A percentile compares a stretch with the other conserved stretches of the same genome.
These are phyloP conservation scores for Fusarium illudens DNA, from an alignment of 2,329 filamentous ascomycete genomes.

Conservation along the genomic window DNA sequence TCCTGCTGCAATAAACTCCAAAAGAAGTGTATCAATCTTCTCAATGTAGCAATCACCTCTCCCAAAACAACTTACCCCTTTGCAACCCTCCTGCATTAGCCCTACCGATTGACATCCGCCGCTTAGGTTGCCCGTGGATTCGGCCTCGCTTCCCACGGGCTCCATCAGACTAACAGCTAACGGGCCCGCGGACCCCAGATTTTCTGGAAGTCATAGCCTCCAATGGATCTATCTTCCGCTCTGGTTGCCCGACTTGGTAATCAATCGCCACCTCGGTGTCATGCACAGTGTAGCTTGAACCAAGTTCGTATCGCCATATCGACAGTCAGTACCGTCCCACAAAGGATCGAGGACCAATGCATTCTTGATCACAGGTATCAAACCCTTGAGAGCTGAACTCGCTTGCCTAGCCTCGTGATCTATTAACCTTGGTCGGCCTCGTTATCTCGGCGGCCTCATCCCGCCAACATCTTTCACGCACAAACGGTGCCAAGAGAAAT, in stretches of 20 bases:
- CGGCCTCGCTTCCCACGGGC: background rate
- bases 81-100: background rate
- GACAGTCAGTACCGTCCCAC: no score
- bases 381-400: background rate
- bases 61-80: background rate
- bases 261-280: background rate
- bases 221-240: conserved; percentile 1
- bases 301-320: background rate
- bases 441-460: background rate
- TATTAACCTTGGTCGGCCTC: background rate
- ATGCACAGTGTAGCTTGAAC: background rate
- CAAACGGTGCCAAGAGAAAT: background rate
- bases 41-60: background rate
- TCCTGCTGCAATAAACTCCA: background rate
- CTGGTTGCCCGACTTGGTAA: conserved; percentile 17
- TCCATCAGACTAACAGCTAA: background rate
- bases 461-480: background rate
- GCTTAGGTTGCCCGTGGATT: background rate
- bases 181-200: background rate
- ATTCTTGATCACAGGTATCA: background rate
- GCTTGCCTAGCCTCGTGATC: background rate
- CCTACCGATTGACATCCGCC: background rate
- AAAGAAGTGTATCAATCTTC: background rate
- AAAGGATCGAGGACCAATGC: background rate
- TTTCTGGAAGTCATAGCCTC: conserved; percentile 23